These are phyloP conservation scores for Parsonsia alboflavescens DNA, from an alignment of 257 asterid species.

Conservation along the genomic window DNA sequence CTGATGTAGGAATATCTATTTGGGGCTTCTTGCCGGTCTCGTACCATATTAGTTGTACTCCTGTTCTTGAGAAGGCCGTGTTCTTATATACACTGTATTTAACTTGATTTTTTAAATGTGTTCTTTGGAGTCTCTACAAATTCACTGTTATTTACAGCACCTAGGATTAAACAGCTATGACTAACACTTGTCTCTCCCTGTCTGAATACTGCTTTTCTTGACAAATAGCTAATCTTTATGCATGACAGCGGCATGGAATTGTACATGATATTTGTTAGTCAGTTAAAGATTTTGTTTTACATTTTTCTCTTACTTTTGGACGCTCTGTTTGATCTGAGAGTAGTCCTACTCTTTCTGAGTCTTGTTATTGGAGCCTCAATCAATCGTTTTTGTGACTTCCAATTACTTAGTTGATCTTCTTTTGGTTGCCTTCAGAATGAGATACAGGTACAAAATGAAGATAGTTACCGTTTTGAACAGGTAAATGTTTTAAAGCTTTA, in stretches of 20 bases:
- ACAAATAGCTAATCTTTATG: background rate
- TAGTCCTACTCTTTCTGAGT: background rate
- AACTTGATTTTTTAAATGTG: background rate
- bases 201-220: background rate
- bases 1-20: background rate
- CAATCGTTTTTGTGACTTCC: conserved; percentile 9
- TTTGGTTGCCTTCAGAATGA: conserved; percentile 65
- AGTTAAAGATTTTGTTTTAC: background rate
- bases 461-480: conserved; percentile 86
- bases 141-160: background rate
- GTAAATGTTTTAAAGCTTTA: conserved; percentile 29
- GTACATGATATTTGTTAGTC: background rate
- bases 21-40: background rate
- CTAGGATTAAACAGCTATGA: background rate
- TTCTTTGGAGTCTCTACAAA: background rate
- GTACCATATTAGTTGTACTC: background rate
- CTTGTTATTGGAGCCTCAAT: conserved; percentile 1
- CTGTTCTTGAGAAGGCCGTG: background rate
- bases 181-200: background rate
- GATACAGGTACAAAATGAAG: conserved; percentile 81
- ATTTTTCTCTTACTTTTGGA: background rate
- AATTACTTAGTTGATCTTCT: conserved; percentile 8
- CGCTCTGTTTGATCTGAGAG: background rate
- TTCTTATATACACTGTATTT: background rate
- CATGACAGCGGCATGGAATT: background rate